These are phyloP conservation scores for Funneliformis geosporum DNA, from an alignment of 192 early-diverging fungal species.

Conservation along the genomic window DNA sequence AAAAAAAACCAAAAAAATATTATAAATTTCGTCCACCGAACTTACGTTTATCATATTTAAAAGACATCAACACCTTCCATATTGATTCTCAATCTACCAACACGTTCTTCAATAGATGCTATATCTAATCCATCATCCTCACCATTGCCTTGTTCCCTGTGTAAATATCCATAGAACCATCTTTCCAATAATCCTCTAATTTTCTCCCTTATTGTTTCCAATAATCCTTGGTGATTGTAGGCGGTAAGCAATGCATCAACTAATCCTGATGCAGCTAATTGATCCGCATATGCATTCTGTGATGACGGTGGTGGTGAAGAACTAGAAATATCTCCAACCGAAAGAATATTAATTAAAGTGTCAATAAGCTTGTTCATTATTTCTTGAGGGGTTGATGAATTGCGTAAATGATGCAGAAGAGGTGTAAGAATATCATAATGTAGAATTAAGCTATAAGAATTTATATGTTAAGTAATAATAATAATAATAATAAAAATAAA, in stretches of 20 bases:
- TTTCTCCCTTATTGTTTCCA: slow-evolving; percentile 1
- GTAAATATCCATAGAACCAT: slow-evolving; percentile 22
- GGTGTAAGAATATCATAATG: slow-evolving; percentile 13
- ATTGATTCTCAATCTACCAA: slow-evolving; percentile 9
- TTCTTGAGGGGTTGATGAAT: slow-evolving; percentile 7
- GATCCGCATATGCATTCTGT: slow-evolving; percentile 12
- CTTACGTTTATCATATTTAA: neutral
- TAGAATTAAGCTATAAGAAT: slow-evolving; percentile 5
- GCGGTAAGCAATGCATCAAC: slow-evolving; percentile 7
- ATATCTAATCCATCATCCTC: slow-evolving; percentile 8
- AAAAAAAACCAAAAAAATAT: too few relatives aligned
- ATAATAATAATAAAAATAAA: neutral
- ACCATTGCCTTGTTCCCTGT: neutral
- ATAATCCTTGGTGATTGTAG: neutral
- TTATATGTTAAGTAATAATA: too few relatives aligned
- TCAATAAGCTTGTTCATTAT: slow-evolving; percentile 23
- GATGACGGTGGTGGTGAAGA: neutral
- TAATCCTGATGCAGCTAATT: slow-evolving; percentile 1
- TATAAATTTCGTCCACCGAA: too few relatives aligned
- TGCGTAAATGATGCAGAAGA: slow-evolving; percentile 16
- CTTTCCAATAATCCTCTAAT: slow-evolving; percentile 8
- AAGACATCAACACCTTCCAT: slow-evolving; percentile 22
- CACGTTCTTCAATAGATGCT: slow-evolving; percentile 16
- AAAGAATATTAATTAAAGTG: slow-evolving; percentile 21
- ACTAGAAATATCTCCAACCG: slow-evolving; percentile 11